Evolutionary conservation across 2,329 filamentous ascomycete genomes (phyloP).

Genomic region (Aureobasidium sp.): DNA sequence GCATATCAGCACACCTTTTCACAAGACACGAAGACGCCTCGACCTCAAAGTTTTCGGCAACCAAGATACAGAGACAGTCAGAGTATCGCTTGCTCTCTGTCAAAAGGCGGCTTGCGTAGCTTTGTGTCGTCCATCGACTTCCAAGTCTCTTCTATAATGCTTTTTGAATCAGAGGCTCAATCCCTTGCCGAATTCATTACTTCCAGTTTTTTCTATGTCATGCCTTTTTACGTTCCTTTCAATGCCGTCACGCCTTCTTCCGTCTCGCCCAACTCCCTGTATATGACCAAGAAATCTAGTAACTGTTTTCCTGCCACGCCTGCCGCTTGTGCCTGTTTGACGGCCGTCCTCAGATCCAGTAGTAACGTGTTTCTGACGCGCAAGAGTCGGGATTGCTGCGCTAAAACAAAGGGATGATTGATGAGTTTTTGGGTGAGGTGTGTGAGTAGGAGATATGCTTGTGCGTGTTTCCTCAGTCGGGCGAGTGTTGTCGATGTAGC

Average conservation of each 20-base stretch:
- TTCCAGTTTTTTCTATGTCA: not conserved
- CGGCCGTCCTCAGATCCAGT: constrained; percentile 56
- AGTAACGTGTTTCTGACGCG: constrained; percentile 57
- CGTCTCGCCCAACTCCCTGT: constrained; percentile 55
- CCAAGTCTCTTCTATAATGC: not conserved
- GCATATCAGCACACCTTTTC: not conserved
- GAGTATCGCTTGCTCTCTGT: not conserved
- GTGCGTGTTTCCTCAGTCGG: constrained; percentile 49
- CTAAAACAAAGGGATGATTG: constrained; percentile 56
- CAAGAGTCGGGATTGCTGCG: constrained; percentile 49
- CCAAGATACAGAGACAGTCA: not conserved
- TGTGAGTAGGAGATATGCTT: constrained; percentile 52
- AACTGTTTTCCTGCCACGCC: constrained; percentile 37
- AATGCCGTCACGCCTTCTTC: constrained; percentile 40
- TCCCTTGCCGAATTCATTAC: not conserved
- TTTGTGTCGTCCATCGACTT: not conserved
- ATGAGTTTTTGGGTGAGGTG: constrained; percentile 44
- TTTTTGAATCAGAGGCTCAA: not conserved
- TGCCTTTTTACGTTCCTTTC: not conserved
- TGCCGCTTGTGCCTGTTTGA: constrained; percentile 49
- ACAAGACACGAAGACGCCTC: not conserved
- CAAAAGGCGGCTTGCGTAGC: not conserved
- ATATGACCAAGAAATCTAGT: constrained; percentile 53
- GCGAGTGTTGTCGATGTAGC: constrained; percentile 23
- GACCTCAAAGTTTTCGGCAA: not conserved